Base-by-base conservation (phyloP, 1,284 basidiomycete species). In the Crucibulum cyathiforme region DNA sequence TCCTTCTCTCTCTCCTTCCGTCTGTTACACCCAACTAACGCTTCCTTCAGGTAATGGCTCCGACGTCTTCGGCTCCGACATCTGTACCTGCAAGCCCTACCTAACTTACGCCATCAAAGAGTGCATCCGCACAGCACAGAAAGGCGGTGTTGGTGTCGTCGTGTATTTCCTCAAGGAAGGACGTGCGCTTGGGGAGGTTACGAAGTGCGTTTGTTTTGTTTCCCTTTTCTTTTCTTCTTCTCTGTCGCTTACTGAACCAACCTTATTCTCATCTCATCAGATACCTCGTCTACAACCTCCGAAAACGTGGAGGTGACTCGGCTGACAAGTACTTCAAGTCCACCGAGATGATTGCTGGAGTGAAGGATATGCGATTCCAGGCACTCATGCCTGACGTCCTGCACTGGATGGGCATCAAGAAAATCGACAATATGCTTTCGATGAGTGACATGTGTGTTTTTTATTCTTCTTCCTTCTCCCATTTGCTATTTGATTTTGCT, bases 111-210 rank as follows among this genome's bases (percentile, higher is more conserved):
- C 96, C 5, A 97, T 98, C 64, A 90, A 95, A 72, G 96, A 98
- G 72, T 96, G 94, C 61, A 90, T 98, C 70, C 90, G 92, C 56
- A 69, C 75, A 34, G 80, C 81, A 1, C 96, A 98, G 72, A 83
- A 90, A 6, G 95, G 93, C 4, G 96, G 96, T 24, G 94, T 96
- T 17, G 96, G 96, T 35, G 85, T 96, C 39, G 90, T 98, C 31
- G 89, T 97, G 24, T 98, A 98, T 77, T 97, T 98, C 86, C 86
- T 95, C 63, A 96, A 97, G 74, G 95, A 96, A 75, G 95, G 95
- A 8, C 85, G 95, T 54, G 95, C 95, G 0, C 83, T 98, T 1
- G 95, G 95, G 8, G 96, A 98, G 77, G 95, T 96, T 24, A 24
- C 6, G 94, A 92, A 53, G 96, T 96, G 86, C 93, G 71, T 58